These are phyloP conservation scores for Komagataella mondaviorum DNA, from an alignment of 805 yeast species.

Conservation along the genomic window DNA sequence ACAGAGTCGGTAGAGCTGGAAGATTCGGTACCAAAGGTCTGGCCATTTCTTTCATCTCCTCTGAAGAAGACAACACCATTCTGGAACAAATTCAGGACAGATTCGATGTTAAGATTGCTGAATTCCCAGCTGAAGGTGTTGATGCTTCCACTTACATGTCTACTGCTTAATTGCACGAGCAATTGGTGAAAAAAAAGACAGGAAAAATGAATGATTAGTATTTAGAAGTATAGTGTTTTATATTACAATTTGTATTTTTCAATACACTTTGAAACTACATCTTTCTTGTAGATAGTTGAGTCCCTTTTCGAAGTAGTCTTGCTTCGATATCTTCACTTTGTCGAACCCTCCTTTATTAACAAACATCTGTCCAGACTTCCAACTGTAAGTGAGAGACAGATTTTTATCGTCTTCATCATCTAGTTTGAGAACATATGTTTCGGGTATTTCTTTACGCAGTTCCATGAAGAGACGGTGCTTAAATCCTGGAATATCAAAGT, in stretches of 20 bases:
- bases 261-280: background rate
- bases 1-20: constrained; percentile 99
- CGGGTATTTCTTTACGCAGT: constrained; percentile 54
- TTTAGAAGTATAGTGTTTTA: background rate
- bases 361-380: constrained; percentile 42
- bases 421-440: constrained; percentile 52
- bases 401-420: constrained; percentile 15
- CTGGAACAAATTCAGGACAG: constrained; percentile 90
- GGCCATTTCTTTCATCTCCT: constrained; percentile 80
- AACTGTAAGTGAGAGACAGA: constrained; percentile 24
- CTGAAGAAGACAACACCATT: constrained; percentile 80
- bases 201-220: background rate
- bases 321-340: constrained; percentile 50
- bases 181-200: background rate
- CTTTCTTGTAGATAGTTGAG: constrained; percentile 22
- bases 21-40: constrained; percentile 99
- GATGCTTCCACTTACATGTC: constrained; percentile 93
- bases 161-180: constrained; percentile 43
- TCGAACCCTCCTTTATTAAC: constrained; percentile 30
- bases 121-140: constrained; percentile 96
- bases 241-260: background rate
- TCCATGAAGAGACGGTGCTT: constrained; percentile 46
- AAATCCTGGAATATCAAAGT: constrained; percentile 57
- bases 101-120: constrained; percentile 90
- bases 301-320: constrained; percentile 84